phyloP scores from a whole-genome alignment of 768 basidiomycete genomes.

The Trametes cinnabarina region DNA sequence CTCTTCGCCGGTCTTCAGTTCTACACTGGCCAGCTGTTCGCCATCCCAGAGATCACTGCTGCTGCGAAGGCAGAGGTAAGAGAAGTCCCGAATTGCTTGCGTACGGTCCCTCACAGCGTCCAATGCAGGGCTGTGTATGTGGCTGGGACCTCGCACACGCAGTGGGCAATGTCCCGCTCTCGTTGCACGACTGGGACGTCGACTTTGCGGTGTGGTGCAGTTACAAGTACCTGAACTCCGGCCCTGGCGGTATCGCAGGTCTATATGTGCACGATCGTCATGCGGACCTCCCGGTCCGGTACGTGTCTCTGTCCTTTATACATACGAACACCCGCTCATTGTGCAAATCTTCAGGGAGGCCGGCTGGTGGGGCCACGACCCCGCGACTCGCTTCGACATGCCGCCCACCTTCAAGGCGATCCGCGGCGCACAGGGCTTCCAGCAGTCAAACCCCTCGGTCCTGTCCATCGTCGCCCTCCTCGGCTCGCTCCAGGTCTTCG shows the following conservation, averaged over 20 bases:
- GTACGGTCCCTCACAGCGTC: neutral
- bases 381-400: constrained; percentile 88
- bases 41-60: constrained; percentile 78
- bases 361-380: constrained; percentile 98
- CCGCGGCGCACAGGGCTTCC: constrained; percentile 90
- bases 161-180: constrained; percentile 86
- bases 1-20: constrained; percentile 94
- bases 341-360: constrained; percentile 55
- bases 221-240: constrained; percentile 97
- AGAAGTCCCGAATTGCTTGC: neutral
- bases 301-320: neutral
- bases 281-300: constrained; percentile 62
- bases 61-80: constrained; percentile 81
- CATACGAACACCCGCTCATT: neutral
- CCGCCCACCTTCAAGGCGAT: constrained; percentile 78
- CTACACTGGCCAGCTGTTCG: constrained; percentile 95
- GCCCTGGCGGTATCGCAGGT: constrained; percentile 96
- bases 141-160: constrained; percentile 98
- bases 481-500: constrained; percentile 79
- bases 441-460: constrained; percentile 92
- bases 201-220: constrained; percentile 99
- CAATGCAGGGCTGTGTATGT: constrained; percentile 80
- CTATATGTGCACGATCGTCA: constrained; percentile 85
- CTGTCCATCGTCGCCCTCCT: constrained; percentile 77
- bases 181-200: constrained; percentile 88